Evolutionary conservation across 2,329 filamentous ascomycete genomes (phyloP), one percentile per base, ranked within the genome.

Genomic region (Didymella pomorum): DNA sequence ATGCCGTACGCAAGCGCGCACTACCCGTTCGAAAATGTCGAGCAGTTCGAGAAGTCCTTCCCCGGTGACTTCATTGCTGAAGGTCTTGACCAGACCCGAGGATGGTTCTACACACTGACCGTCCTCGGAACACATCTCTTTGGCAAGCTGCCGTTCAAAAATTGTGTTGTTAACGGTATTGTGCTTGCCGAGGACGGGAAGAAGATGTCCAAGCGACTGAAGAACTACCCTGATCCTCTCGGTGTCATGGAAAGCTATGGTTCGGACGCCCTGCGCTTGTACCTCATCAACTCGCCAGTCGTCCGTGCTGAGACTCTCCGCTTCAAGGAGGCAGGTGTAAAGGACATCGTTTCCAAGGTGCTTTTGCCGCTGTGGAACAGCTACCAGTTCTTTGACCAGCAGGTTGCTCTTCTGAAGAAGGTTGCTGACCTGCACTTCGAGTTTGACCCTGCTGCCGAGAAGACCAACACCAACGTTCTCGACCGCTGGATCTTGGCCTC

Each of bases 161-260:
- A 97, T 76, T 96, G 92, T 70, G 91, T 97, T n/a, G 93, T 97
- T 62, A 97, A 96, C 73, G 93, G 93, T 48, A 95, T 97, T 62
- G 93, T 97, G 4, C 84, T 97, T 39, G 93, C 93, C 0, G 93
- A 96, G 75, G 92, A 97, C 71, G 94, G 94, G 55, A 97, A 97
- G 83, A 98, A 98, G 83, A 98, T 98, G 94, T 97, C 93, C 7
- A 98, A 98, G 80, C 87, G 94, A 52, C 83, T 97, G 57, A 96
- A 97, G 81, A 98, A 98, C 79, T 98, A 97, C 77, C 94, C 94
- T 0, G 93, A 97, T 71, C 94, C 94, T 11, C 82, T 82, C 56
- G 81, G 92, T 50, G 87, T 98, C 66, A 95, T 97, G 84, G 81
- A 90, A 57, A 90, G 90, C 71, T 96, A 96, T 74, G 94, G 94